Percentiles rank a stretch among this genome's conserved stretches.
phyloP scores from a whole-genome alignment of 306 rosid species.

The Cyclanthera cordifolia region DNA sequence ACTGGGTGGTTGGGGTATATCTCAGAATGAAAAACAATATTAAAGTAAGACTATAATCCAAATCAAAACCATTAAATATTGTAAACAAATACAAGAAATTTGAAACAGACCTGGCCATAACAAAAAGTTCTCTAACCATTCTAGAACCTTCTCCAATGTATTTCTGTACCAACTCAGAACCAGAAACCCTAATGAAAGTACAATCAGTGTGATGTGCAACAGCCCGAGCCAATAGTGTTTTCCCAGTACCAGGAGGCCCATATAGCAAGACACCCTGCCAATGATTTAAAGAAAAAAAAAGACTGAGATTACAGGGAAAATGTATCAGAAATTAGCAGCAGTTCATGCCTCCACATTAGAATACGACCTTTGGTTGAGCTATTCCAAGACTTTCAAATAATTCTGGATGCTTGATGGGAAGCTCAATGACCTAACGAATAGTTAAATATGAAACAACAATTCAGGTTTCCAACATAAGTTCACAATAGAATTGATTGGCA shows the following conservation, averaged over 20 bases:
- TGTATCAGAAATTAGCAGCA: background rate
- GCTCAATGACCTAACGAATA: constrained; percentile 72
- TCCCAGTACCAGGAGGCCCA: constrained; percentile 99
- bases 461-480: background rate
- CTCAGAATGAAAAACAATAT: background rate
- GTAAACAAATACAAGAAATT: constrained; percentile 4
- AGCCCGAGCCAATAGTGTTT: constrained; percentile 93
- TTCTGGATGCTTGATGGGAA: constrained; percentile 97
- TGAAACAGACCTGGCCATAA: constrained; percentile 36
- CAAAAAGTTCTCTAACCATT: constrained; percentile 97
- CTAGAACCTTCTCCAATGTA: constrained; percentile 99
- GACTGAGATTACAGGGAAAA: constrained; percentile 2
- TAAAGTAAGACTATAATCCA: background rate
- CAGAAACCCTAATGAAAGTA: constrained; percentile 97
- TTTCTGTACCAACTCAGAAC: constrained; percentile 93
- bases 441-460: constrained; percentile 1
- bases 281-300: background rate
- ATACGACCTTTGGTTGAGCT: constrained; percentile 94
- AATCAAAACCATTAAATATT: background rate
- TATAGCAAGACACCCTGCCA: constrained; percentile 74
- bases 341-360: constrained; percentile 18
- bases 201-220: constrained; percentile 99
- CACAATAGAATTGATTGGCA: background rate
- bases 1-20: too few relatives aligned
- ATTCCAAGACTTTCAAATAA: constrained; percentile 98